Conservation (phyloP, 108 stramenopile genomes). For the Cyclotella kingstonii region DNA sequence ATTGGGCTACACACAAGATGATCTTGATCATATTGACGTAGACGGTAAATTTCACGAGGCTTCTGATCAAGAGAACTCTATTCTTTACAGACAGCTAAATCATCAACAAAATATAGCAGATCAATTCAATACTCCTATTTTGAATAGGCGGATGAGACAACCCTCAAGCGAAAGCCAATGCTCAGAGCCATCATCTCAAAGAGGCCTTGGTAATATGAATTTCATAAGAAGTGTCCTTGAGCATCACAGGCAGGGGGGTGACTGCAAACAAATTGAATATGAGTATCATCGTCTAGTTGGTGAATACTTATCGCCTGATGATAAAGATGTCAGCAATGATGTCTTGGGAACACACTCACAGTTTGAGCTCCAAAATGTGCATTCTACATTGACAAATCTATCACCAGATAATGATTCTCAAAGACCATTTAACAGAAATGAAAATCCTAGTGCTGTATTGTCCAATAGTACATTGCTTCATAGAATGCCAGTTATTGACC, state of each 20-base stretch:
- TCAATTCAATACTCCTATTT: conserved; percentile 68
- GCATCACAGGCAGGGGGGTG: conserved; percentile 76
- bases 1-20: conserved; percentile 78
- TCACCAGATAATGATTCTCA: no score
- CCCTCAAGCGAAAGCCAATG: conserved; percentile 31
- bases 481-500: not conserved
- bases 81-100: conserved; percentile 63
- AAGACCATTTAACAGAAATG: not conserved
- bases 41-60: conserved; percentile 31
- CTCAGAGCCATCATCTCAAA: conserved; percentile 53
- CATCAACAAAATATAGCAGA: conserved; percentile 48
- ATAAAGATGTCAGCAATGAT: not conserved
- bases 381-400: no score
- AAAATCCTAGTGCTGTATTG: not conserved
- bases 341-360: conserved; percentile 9
- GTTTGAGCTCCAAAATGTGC: not conserved
- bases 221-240: conserved; percentile 85
- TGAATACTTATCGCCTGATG: not conserved
- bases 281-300: conserved; percentile 51
- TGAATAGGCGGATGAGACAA: conserved; percentile 60
- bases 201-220: conserved; percentile 78
- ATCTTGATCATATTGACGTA: conserved; percentile 52
- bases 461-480: no score
- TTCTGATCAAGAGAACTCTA: conserved; percentile 13
- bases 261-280: conserved; percentile 68